These are phyloP conservation scores for Globisporangium megalacanthum DNA, from an alignment of 352 stramenopile genomes.

Conservation along the genomic window DNA sequence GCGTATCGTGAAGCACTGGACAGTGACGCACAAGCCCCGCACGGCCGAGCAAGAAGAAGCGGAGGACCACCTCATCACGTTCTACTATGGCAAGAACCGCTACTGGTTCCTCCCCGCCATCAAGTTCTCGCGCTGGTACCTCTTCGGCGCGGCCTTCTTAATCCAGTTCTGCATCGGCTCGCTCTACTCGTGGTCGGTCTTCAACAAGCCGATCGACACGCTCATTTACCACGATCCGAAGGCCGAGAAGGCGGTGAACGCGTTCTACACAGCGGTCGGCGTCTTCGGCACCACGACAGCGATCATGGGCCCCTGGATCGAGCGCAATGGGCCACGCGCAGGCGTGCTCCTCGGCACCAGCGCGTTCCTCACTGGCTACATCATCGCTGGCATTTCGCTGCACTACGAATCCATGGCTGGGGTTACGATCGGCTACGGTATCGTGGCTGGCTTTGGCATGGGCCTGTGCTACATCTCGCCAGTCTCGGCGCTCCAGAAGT, in stretches of 20 bases:
- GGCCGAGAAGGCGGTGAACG: slow-evolving; percentile 55
- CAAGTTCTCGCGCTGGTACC: slow-evolving; percentile 56
- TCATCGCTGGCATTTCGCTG: slow-evolving; percentile 48
- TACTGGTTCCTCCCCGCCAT: slow-evolving; percentile 37
- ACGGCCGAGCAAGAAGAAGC: slow-evolving; percentile 43
- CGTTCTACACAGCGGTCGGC: slow-evolving; percentile 68
- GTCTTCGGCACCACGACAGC: slow-evolving; percentile 55
- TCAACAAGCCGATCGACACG: slow-evolving; percentile 64
- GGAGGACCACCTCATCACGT: slow-evolving; percentile 45
- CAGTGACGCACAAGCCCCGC: slow-evolving; percentile 32
- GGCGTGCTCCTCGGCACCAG: slow-evolving; percentile 43
- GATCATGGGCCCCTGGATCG: slow-evolving; percentile 64
- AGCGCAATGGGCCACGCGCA: slow-evolving; percentile 47
- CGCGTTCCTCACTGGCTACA: slow-evolving; percentile 43
- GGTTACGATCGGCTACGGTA: slow-evolving; percentile 63
- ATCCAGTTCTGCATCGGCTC: slow-evolving; percentile 71
- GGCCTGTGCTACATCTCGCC: slow-evolving; percentile 75
- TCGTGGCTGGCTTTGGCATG: slow-evolving; percentile 58
- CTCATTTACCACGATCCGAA: slow-evolving; percentile 40
- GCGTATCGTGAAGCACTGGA: slow-evolving; percentile 40
- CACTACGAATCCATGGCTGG: slow-evolving; percentile 36
- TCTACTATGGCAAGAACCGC: slow-evolving; percentile 44
- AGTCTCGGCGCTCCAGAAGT: slow-evolving; percentile 70
- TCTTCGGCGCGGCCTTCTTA: slow-evolving; percentile 60
- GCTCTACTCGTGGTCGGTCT: slow-evolving; percentile 72